Base-by-base conservation (phyloP, 352 stramenopile species). In the Thraustotheca clavata region DNA sequence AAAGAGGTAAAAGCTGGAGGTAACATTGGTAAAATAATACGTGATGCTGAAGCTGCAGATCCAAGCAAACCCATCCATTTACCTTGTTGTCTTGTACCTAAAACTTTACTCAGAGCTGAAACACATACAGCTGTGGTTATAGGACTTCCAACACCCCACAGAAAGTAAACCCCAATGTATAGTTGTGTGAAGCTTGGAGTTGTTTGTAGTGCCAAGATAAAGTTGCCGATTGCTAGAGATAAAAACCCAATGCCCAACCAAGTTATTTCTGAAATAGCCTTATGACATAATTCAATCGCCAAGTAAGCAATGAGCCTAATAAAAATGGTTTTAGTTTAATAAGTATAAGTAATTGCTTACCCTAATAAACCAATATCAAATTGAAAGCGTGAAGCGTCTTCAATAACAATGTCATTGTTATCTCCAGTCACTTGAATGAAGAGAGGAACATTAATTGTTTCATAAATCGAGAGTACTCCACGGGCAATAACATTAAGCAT, bases 361-460 rank as follows among this genome's bases (percentile, higher is more conserved):
- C 83, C 83, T n/a, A 92, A 65, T 22, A 89, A 41, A 31, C 83
- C 83, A 16, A 90, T 49, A 52, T 88, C 85, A 47, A 92, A 89
- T 69, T 92, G 83, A 61, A 89, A 91, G 48, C 88, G 87, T 43
- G 83, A 89, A 1, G 83, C 80, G 20, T 72, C 69, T 22, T 87
- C 72, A 26, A 91, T 77, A 8, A 79, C 72, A 57, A 72, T 86
- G n/a, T 73, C 59, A 0, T 79, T 77, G 22, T 87, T 77, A 48
- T 76, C 79, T 18, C 76, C 75, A 24, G 78, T 88, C 29, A 85
- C 80, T 57, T 83, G 62, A 34, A 91, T 67, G 50, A 89, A 89
- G 3, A 91, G 49, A 36, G 83, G 80, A 22, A 91, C 87, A 63
- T 89, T 89, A 33, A 89, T 79, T 3, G 82, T 91, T 70, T 91